Base-by-base conservation (phyloP, 192 early-diverging fungal species). In the Coemansia biformis region DNA sequence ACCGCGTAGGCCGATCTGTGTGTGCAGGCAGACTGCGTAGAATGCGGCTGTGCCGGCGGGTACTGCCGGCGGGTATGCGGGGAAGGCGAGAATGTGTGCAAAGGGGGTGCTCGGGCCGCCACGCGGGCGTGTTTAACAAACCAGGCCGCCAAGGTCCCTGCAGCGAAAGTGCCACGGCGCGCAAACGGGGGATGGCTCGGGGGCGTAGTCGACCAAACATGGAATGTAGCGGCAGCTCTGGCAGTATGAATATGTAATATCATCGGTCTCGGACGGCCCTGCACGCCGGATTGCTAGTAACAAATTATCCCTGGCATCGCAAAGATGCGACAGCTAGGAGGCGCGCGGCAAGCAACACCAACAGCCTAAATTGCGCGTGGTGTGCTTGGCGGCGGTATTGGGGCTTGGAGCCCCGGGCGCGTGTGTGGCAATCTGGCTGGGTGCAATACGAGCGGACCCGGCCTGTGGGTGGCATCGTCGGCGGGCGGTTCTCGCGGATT, bases 171-270 rank as follows among this genome's bases (percentile, higher is more conserved):
- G 7, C 7, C 8, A 8, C n/a, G n/a, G n/a, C n/a, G n/a, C n/a
- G n/a, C n/a, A n/a, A n/a, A n/a, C n/a, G n/a, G n/a, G n/a, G n/a
- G n/a, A n/a, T n/a, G n/a, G n/a, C n/a, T n/a, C n/a, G n/a, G n/a
- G n/a, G n/a, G n/a, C 26, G 17, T 15, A 38, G 34, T 48, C 54
- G 46, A 39, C 38, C 46, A 57, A 48, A 43, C 38, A 57, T 35
- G 19, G 15, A 33, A 56, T 30, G 18, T 24, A 63, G 51, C 46
- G 30, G 43, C 18, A n/a, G 24, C 46, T 30, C 10, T 26, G 24
- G 35, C 59, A 55, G 46, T 55, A 63, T 23, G 52, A 48, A 31
- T 50, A 62, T 48, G 51, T 15, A 51, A 34, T 37, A 37, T 43
- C 33, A 12, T 14, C 22, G 21, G 50, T 41, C 39, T 22, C 18